Evolutionary conservation across 352 stramenopile genomes (phyloP).

Genomic region (Phytophthora ramorum): DNA sequence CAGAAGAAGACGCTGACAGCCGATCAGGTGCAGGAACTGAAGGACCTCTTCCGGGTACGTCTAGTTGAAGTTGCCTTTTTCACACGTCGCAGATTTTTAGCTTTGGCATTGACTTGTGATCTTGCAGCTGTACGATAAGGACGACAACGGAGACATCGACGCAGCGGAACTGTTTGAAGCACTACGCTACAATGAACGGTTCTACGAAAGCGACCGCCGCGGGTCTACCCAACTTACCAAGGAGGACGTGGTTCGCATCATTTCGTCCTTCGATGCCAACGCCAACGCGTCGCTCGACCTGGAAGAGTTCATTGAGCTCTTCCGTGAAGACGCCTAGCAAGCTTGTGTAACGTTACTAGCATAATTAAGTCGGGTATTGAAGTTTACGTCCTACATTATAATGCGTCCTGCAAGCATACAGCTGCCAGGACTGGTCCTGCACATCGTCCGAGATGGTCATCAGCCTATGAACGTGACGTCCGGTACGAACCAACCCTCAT

Average conservation of each 20-base stretch:
- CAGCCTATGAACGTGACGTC: constrained; percentile 28
- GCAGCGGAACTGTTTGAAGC: constrained; percentile 71
- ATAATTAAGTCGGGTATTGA: too few species aligned
- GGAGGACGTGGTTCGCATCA: constrained; percentile 74
- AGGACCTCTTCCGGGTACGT: constrained; percentile 62
- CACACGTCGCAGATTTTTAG: constrained; percentile 28
- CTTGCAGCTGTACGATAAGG: constrained; percentile 63
- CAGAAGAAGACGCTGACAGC: constrained; percentile 63
- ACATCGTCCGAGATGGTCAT: constrained; percentile 14
- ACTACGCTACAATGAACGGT: constrained; percentile 74
- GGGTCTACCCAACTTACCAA: constrained; percentile 44
- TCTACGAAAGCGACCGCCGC: constrained; percentile 61
- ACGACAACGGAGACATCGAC: constrained; percentile 77
- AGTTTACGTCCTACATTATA: too few species aligned
- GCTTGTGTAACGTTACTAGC: too few species aligned
- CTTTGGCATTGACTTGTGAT: not conserved
- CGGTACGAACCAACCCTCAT: constrained; percentile 7
- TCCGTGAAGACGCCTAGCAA: constrained; percentile 67
- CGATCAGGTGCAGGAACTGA: constrained; percentile 67
- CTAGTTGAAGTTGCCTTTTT: constrained; percentile 38
- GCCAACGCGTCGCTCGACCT: constrained; percentile 79
- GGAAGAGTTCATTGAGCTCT: constrained; percentile 83
- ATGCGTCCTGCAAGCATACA: not conserved
- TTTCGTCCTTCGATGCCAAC: constrained; percentile 79
- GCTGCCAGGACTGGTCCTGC: constrained; percentile 4